Evolutionary conservation across 2,329 filamentous ascomycete species (phyloP).

Genomic region (Pyrenophora teres): DNA sequence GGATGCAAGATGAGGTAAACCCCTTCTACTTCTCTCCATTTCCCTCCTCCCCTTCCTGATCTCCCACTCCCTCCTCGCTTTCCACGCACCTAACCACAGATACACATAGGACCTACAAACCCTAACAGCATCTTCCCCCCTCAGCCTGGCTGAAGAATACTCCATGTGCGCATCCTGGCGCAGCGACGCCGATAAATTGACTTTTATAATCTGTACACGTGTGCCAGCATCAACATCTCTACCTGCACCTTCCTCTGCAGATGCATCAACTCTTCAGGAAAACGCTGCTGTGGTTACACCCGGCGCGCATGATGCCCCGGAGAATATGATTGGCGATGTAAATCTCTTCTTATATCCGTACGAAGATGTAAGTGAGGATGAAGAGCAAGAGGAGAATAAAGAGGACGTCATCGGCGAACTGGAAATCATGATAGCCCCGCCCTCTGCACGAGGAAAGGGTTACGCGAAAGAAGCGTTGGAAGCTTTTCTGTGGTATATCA

Average conservation of each 20-base stretch:
- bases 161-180: slow-evolving; percentile 91
- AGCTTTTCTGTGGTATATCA: slow-evolving; percentile 72
- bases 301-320: slow-evolving; percentile 57
- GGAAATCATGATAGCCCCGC: slow-evolving; percentile 81
- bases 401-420: slow-evolving; percentile 67
- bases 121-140: slow-evolving; percentile 84
- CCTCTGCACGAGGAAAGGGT: slow-evolving; percentile 63
- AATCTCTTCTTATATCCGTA: slow-evolving; percentile 70
- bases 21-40: too few species aligned
- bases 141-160: slow-evolving; percentile 81
- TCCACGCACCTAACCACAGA: too few species aligned
- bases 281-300: neutral
- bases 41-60: too few species aligned
- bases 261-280: too few species aligned
- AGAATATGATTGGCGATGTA: slow-evolving; percentile 55
- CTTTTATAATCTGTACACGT: slow-evolving; percentile 75
- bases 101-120: slow-evolving; percentile 65
- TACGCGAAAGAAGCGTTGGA: slow-evolving; percentile 68
- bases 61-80: too few species aligned
- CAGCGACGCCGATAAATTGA: slow-evolving; percentile 80
- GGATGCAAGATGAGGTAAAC: slow-evolving; percentile 81
- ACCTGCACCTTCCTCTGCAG: too few species aligned
- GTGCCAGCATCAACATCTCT: neutral
- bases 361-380: slow-evolving; percentile 21
- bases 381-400: slow-evolving; percentile 10